Percentiles rank a stretch among this genome's conserved stretches.
Evolutionary conservation across 2,329 filamentous ascomycete genomes (phyloP).

Genomic region (Nannizzia gypsea): DNA sequence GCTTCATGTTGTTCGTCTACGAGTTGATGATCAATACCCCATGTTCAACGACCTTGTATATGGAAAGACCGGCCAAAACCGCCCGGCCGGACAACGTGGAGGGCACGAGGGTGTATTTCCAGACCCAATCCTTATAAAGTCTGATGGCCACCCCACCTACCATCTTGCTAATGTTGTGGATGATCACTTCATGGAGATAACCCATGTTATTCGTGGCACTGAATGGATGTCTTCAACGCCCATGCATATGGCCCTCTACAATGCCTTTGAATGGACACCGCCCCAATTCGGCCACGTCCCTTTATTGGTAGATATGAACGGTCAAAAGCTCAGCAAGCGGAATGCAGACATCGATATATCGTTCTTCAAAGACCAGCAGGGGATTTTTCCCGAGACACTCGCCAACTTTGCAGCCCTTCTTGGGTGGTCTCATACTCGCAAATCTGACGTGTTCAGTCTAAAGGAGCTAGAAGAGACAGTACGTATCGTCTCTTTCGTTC

Average conservation of each 20-base stretch:
- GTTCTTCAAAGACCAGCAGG: conserved; percentile 44
- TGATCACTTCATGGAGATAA: conserved; percentile 90
- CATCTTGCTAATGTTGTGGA: conserved; percentile 96
- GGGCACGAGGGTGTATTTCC: conserved; percentile 44
- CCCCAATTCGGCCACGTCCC: conserved; percentile 73
- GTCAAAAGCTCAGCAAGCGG: conserved; percentile 77
- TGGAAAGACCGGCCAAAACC: conserved; percentile 46
- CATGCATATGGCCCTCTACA: conserved; percentile 61
- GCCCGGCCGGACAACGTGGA: conserved; percentile 26
- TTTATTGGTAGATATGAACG: conserved; percentile 55
- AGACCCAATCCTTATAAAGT: conserved; percentile 83
- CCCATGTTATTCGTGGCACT: conserved; percentile 82
- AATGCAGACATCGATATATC: conserved; percentile 54
- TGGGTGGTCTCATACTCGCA: conserved; percentile 63
- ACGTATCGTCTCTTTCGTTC: conserved; percentile 19
- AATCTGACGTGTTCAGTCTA: conserved; percentile 60
- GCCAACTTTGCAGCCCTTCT: conserved; percentile 75
- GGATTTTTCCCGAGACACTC: conserved; percentile 52
- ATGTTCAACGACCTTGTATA: conserved; percentile 70
- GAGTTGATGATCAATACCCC: conserved; percentile 49
- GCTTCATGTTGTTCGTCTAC: conserved; percentile 65
- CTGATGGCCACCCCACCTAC: conserved; percentile 86
- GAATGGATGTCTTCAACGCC: conserved; percentile 96
- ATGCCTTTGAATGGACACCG: conserved; percentile 61
- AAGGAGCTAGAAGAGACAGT: conserved; percentile 59